These are phyloP conservation scores for Monoraphidium neglectum DNA, from an alignment of 139 green algal species.

Conservation along the genomic window DNA sequence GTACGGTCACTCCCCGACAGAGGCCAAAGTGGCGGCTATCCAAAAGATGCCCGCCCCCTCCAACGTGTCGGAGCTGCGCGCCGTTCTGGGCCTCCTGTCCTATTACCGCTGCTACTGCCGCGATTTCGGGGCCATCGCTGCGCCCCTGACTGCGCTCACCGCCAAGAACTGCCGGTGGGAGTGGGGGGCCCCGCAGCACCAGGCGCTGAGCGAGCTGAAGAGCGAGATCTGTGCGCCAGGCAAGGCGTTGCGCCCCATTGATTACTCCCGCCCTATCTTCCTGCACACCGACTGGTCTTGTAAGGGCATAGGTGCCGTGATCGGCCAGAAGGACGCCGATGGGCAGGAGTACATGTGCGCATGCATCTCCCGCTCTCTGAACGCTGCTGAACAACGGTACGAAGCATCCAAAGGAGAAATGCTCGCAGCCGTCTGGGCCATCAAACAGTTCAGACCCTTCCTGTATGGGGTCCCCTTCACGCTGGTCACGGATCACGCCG, in stretches of 20 bases:
- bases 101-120: slow-evolving; percentile 45
- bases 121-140: slow-evolving; percentile 19
- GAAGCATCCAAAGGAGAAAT: slow-evolving; percentile 34
- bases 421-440: slow-evolving; percentile 32
- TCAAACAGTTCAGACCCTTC: slow-evolving; percentile 28
- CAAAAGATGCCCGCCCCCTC: slow-evolving; percentile 26
- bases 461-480: slow-evolving; percentile 32
- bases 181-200: slow-evolving; percentile 18
- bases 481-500: slow-evolving; percentile 36
- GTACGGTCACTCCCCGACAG: slow-evolving; percentile 12
- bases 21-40: slow-evolving; percentile 42
- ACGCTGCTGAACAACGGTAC: slow-evolving; percentile 30
- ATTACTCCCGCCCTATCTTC: not conserved
- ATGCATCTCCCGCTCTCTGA: slow-evolving; percentile 26
- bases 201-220: slow-evolving; percentile 15
- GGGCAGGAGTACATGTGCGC: slow-evolving; percentile 34
- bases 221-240: slow-evolving; percentile 2
- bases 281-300: slow-evolving; percentile 32
- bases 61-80: slow-evolving; percentile 22
- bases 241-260: slow-evolving; percentile 1
- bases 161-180: slow-evolving; percentile 16
- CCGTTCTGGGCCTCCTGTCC: slow-evolving; percentile 33
- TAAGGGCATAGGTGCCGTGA: slow-evolving; percentile 34
- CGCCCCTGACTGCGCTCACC: slow-evolving; percentile 32
- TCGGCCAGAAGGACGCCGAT: slow-evolving; percentile 36